phyloP scores from a whole-genome alignment of 345 rosid species.

The Crucihimalaya himalaica region DNA sequence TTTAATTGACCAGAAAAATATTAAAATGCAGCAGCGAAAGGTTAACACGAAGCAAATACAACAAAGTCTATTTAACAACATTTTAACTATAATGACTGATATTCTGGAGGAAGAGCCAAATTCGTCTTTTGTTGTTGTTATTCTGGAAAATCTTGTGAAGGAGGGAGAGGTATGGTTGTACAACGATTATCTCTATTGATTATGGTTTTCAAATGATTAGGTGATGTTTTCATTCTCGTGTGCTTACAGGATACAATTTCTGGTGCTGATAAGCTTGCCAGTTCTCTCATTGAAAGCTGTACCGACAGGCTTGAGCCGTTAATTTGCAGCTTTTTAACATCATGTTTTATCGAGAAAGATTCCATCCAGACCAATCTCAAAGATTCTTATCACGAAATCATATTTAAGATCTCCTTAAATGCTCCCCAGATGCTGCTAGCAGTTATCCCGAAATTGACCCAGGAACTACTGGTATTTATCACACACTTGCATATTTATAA shows the following conservation, averaged over 20 bases:
- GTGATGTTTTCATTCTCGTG: slow-evolving; percentile 7
- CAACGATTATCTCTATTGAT: slow-evolving; percentile 10
- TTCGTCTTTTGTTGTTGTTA: slow-evolving; percentile 49
- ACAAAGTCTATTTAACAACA: slow-evolving; percentile 55
- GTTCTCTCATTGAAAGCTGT: slow-evolving; percentile 72
- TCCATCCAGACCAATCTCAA: slow-evolving; percentile 61
- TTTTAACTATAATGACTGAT: slow-evolving; percentile 65
- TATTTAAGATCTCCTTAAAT: slow-evolving; percentile 63
- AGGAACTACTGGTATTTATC: slow-evolving; percentile 69
- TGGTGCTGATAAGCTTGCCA: slow-evolving; percentile 73
- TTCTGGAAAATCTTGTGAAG: slow-evolving; percentile 74
- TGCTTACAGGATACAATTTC: slow-evolving; percentile 53
- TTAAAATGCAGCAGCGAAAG: slow-evolving; percentile 32
- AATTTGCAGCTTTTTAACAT: slow-evolving; percentile 67
- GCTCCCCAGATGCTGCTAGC: slow-evolving; percentile 79
- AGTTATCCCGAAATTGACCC: slow-evolving; percentile 71
- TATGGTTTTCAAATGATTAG: slow-evolving; percentile 13
- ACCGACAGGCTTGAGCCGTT: slow-evolving; percentile 68
- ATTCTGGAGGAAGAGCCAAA: slow-evolving; percentile 72
- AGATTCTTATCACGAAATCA: slow-evolving; percentile 79
- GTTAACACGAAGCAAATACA: slow-evolving; percentile 40
- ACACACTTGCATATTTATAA: slow-evolving; percentile 2
- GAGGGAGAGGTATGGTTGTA: slow-evolving; percentile 58
- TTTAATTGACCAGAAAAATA: slow-evolving; percentile 39
- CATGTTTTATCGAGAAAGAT: slow-evolving; percentile 77